phyloP scores from a whole-genome alignment of 2,329 filamentous ascomycete genomes.

The Arthrocladium fulminans region DNA sequence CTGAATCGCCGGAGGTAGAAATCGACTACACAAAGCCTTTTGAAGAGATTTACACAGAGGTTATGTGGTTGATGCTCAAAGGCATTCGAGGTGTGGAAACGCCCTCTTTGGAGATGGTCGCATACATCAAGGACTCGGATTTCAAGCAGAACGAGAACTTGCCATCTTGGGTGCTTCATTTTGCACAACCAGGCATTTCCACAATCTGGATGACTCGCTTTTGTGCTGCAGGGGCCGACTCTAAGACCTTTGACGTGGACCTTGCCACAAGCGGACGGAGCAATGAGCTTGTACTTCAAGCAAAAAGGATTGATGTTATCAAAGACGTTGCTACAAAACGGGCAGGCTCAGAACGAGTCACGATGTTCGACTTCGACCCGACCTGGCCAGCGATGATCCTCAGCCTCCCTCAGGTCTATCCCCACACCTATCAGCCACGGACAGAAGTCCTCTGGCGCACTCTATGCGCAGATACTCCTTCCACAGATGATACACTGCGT shows the following conservation, averaged over 20 bases:
- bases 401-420: constrained; percentile 9
- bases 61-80: constrained; percentile 11
- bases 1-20: constrained; percentile 6
- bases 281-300: constrained; percentile 7
- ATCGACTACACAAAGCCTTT: constrained; percentile 12
- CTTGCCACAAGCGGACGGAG: neutral
- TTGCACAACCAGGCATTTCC: constrained; percentile 9
- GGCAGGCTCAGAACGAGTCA: constrained; percentile 5
- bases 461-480: constrained; percentile 10
- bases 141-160: constrained; percentile 10
- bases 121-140: constrained; percentile 10
- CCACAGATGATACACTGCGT: neutral
- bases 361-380: constrained; percentile 12
- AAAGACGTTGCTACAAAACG: constrained; percentile 8
- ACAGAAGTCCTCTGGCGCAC: constrained; percentile 15
- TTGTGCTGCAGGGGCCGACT: constrained; percentile 7
- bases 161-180: constrained; percentile 14
- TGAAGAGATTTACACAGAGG: constrained; percentile 13
- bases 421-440: constrained; percentile 9
- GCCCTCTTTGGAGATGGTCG: constrained; percentile 8
- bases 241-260: constrained; percentile 8
- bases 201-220: constrained; percentile 8
- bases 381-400: constrained; percentile 13
- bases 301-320: constrained; percentile 12
- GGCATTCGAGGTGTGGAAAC: constrained; percentile 1